These are phyloP conservation scores for Pezicula carpinea DNA, from an alignment of 2,329 filamentous ascomycete genomes.

Conservation along the genomic window DNA sequence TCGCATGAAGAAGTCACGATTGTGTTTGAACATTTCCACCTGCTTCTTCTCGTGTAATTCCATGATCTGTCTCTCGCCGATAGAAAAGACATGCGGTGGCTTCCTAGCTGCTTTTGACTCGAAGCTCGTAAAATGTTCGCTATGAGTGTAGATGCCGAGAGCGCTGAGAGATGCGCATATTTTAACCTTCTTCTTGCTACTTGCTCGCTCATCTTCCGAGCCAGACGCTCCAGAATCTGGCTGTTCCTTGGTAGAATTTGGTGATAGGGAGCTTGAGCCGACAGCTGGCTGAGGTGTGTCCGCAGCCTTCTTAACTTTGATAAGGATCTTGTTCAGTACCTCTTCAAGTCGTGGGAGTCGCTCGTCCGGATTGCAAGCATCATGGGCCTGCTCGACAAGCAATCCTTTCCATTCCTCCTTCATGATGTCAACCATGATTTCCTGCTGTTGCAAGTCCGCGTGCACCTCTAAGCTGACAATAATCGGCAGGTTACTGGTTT, in stretches of 20 bases:
- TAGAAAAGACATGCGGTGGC: conserved; percentile 63
- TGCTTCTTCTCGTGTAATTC: conserved; percentile 51
- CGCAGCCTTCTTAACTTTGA: conserved; percentile 66
- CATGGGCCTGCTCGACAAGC: conserved; percentile 58
- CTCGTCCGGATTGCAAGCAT: conserved; percentile 39
- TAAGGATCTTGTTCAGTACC: conserved; percentile 72
- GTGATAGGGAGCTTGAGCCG: conserved; percentile 14
- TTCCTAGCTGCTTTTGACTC: conserved; percentile 57
- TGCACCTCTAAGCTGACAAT: conserved; percentile 94
- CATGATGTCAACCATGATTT: conserved; percentile 93
- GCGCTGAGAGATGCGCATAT: conserved; percentile 69
- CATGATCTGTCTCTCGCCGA: conserved; percentile 61
- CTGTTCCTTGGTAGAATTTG: conserved; percentile 11
- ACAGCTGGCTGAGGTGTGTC: conserved; percentile 12
- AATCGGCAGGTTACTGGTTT: conserved; percentile 69
- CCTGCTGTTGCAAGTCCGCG: conserved; percentile 75
- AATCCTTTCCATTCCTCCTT: conserved; percentile 76
- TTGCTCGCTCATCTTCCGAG: conserved; percentile 26
- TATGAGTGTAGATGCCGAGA: conserved; percentile 81
- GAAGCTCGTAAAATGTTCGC: conserved; percentile 74
- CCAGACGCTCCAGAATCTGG: conserved; percentile 22
- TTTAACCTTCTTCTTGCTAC: conserved; percentile 32
- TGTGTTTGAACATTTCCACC: conserved; percentile 70
- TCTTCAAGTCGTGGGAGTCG: conserved; percentile 66
- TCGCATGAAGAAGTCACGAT: conserved; percentile 76